A percentile compares a stretch with the other conserved stretches of the same genome.
Evolutionary conservation across 306 rosid genomes (phyloP).

Genomic region (Trifolium fragiferum): DNA sequence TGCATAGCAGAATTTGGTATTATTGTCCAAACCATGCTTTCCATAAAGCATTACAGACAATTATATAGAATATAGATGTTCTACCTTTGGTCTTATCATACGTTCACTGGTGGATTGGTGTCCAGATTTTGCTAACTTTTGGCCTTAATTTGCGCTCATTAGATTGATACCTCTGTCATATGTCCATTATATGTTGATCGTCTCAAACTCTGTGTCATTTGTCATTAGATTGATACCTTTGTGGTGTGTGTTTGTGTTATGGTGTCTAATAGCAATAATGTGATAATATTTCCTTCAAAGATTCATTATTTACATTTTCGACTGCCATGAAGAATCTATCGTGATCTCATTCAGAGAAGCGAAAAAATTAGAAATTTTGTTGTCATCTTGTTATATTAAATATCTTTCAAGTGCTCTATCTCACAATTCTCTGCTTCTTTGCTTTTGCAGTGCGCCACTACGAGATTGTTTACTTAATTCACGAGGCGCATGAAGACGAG

Average conservation of each 20-base stretch:
- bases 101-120: no score
- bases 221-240: background rate
- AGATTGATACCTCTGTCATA: background rate
- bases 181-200: background rate
- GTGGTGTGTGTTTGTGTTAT: background rate
- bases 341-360: background rate
- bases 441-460: conserved; percentile 82
- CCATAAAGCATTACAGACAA: background rate
- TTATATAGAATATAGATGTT: background rate
- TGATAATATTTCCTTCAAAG: conserved; percentile 1
- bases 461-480: conserved; percentile 84
- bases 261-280: background rate
- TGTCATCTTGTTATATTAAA: no score
- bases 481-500: conserved; percentile 79
- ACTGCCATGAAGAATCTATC: background rate
- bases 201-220: background rate
- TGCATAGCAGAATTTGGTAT: no score
- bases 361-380: no score
- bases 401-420: conserved; percentile 20
- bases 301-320: background rate
- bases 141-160: background rate
- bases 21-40: background rate
- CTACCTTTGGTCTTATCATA: background rate
- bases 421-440: conserved; percentile 30
- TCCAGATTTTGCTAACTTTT: background rate